Percentiles rank a stretch among this genome's conserved stretches.
Evolutionary conservation across 192 early-diverging fungal genomes (phyloP).

Genomic region (Entomortierella beljakovae): DNA sequence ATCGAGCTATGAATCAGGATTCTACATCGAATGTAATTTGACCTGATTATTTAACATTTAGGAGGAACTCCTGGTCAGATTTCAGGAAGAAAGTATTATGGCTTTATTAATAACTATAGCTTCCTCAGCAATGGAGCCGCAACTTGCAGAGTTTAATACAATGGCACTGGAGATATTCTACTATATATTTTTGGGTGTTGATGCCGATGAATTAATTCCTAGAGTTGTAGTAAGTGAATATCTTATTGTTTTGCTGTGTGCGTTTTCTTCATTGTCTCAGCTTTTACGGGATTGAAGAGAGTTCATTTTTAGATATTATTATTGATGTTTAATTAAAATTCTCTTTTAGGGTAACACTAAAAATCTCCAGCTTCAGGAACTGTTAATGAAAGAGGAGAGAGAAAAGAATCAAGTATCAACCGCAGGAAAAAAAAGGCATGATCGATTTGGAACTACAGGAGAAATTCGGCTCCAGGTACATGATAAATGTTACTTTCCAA

Average conservation of each 20-base stretch:
- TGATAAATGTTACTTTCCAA: too few species aligned
- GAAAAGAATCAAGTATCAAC: constrained; percentile 19
- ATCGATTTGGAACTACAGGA: constrained; percentile 77
- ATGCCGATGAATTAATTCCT: constrained; percentile 58
- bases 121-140: constrained; percentile 67
- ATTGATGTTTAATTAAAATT: too few species aligned
- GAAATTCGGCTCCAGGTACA: constrained; percentile 58
- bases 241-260: not conserved
- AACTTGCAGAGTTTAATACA: constrained; percentile 72
- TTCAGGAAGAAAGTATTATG: constrained; percentile 71
- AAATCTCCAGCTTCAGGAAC: constrained; percentile 36
- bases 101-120: constrained; percentile 80
- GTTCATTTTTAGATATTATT: too few species aligned
- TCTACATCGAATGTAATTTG: not conserved
- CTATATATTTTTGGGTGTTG: constrained; percentile 66
- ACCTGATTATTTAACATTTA: constrained; percentile 4
- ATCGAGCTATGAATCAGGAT: not conserved
- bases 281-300: too few species aligned
- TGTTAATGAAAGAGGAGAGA: constrained; percentile 34
- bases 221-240: constrained; percentile 8
- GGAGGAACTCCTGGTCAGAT: constrained; percentile 66
- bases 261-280: too few species aligned
- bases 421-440: constrained; percentile 63
- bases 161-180: constrained; percentile 73
- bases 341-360: constrained; percentile 16